A percentile compares a stretch with the other conserved stretches of the same genome.
phyloP scores from a whole-genome alignment of 2,329 filamentous ascomycete genomes.

The Xylariaceae sp. region DNA sequence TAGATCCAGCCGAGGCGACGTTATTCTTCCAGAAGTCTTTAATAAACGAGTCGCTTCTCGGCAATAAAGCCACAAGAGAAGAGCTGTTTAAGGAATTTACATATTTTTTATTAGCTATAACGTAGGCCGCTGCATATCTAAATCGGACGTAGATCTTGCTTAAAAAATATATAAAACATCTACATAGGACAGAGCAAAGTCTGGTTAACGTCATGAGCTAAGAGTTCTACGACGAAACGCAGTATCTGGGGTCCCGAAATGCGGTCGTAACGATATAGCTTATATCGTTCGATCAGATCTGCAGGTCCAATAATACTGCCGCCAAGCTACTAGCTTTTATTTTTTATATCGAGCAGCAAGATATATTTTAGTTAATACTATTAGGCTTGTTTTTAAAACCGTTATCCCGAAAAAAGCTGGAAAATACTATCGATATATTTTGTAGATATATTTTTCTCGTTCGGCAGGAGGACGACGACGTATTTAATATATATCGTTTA shows the following conservation, averaged over 20 bases:
- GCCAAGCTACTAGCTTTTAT: constrained; percentile 37
- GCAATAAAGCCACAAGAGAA: constrained; percentile 7
- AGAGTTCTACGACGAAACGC: constrained; percentile 32
- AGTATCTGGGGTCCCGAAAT: constrained; percentile 30
- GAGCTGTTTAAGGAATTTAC: constrained; percentile 32
- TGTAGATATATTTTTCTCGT: constrained; percentile 32
- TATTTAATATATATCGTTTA: constrained; percentile 36
- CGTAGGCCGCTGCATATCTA: constrained; percentile 41
- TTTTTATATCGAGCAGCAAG: constrained; percentile 37
- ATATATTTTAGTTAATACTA: constrained; percentile 35
- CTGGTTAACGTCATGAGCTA: constrained; percentile 30
- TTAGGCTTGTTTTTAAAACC: constrained; percentile 14
- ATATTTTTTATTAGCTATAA: constrained; percentile 40
- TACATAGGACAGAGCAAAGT: constrained; percentile 30
- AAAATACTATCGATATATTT: constrained; percentile 30
- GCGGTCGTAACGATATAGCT: constrained; percentile 37
- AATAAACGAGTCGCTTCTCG: constrained; percentile 31
- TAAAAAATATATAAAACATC: constrained; percentile 32
- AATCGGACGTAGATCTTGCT: constrained; percentile 29
- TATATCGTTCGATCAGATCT: constrained; percentile 41
- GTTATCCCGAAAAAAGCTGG: constrained; percentile 20
- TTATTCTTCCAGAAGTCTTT: constrained; percentile 26
- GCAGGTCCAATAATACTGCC: constrained; percentile 25
- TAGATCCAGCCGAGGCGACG: constrained; percentile 28
- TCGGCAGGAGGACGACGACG: constrained; percentile 18